These are phyloP conservation scores for Vaccinium darrowii DNA, from an alignment of 148 eudicot species.

Conservation along the genomic window DNA sequence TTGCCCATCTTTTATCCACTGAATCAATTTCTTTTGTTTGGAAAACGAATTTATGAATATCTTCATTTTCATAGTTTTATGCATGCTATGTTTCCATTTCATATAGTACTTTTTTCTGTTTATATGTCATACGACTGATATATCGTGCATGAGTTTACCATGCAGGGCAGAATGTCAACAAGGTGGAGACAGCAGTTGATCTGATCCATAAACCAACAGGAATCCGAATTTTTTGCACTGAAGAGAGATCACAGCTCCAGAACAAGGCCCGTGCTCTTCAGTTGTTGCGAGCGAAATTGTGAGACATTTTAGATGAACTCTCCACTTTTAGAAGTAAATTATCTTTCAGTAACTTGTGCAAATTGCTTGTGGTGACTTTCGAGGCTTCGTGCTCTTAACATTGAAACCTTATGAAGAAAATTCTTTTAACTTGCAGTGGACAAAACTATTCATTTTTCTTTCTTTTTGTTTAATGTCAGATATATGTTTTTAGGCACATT, in stretches of 20 bases:
- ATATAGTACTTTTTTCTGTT: not conserved
- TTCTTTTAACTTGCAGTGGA: not conserved
- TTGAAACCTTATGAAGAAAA: not conserved
- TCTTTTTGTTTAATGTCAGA: not conserved
- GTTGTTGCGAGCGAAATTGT: slow-evolving; percentile 93
- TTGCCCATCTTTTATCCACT: not conserved
- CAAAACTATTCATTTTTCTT: not conserved
- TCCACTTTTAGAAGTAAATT: not conserved
- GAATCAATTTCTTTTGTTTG: not conserved
- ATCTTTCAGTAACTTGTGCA: not conserved
- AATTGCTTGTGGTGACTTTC: not conserved
- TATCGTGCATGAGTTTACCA: slow-evolving; percentile 28
- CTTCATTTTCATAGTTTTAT: not conserved
- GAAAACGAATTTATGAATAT: not conserved
- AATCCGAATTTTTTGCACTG: slow-evolving; percentile 96
- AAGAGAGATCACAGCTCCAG: slow-evolving; percentile 87
- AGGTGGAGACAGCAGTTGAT: slow-evolving; percentile 98
- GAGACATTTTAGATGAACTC: slow-evolving; percentile 28
- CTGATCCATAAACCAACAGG: slow-evolving; percentile 98
- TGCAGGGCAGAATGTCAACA: slow-evolving; percentile 99
- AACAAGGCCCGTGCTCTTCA: slow-evolving; percentile 92
- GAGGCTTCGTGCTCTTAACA: not conserved
- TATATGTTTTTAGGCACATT: not conserved
- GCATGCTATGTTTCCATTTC: not conserved
- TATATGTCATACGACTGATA: not conserved